A percentile compares a stretch with the other conserved stretches of the same genome.
These are phyloP conservation scores for Fennellomyces sp. DNA, from an alignment of 371 early-diverging fungal species.

Conservation along the genomic window DNA sequence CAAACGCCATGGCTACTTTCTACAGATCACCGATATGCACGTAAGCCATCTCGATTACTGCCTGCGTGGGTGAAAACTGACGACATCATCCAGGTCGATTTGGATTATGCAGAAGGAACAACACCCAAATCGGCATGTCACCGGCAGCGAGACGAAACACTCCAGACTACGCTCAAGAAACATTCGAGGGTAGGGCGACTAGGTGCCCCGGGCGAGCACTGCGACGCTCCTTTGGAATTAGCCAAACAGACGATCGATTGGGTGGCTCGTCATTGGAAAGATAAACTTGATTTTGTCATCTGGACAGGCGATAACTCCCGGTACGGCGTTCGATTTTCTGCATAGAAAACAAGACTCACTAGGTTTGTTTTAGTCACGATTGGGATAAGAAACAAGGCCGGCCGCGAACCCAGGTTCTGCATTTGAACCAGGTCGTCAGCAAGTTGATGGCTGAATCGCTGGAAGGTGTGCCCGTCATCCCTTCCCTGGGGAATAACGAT, in stretches of 20 bases:
- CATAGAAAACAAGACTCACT: neutral
- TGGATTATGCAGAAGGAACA: constrained; percentile 49
- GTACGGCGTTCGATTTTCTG: constrained; percentile 28
- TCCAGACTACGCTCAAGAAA: constrained; percentile 12
- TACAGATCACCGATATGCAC: constrained; percentile 82
- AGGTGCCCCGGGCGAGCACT: constrained; percentile 61
- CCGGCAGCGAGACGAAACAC: constrained; percentile 21
- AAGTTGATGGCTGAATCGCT: constrained; percentile 39
- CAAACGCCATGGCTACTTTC: constrained; percentile 49
- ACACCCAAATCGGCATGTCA: constrained; percentile 60
- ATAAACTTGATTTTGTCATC: constrained; percentile 74
- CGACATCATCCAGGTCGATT: constrained; percentile 35
- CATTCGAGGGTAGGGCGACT: constrained; percentile 38
- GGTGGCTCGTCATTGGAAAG: constrained; percentile 58
- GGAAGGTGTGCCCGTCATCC: constrained; percentile 54
- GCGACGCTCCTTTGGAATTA: constrained; percentile 73
- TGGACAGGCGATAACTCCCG: constrained; percentile 84
- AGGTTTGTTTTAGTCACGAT: constrained; percentile 61
- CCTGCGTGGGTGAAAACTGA: neutral
- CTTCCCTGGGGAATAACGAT: constrained; percentile 85
- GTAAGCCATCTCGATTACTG: constrained; percentile 27
- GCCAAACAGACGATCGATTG: constrained; percentile 72
- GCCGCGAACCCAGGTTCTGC: constrained; percentile 57
- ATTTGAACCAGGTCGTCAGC: constrained; percentile 44
- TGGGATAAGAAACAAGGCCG: constrained; percentile 65